phyloP scores from a whole-genome alignment of 257 asterid species.

The Eucommia ulmoides region DNA sequence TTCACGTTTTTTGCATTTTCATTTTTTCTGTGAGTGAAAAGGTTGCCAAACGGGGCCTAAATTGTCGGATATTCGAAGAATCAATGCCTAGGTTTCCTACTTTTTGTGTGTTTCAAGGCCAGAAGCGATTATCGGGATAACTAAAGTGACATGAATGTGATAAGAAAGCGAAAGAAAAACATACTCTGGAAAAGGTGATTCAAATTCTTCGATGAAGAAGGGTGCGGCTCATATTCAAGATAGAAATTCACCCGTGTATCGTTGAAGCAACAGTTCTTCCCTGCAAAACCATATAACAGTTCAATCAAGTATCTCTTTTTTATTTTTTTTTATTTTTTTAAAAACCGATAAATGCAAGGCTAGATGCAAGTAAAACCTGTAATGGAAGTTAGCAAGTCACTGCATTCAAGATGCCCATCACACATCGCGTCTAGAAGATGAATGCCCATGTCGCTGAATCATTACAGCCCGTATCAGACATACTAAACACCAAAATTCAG shows the following conservation, averaged over 20 bases:
- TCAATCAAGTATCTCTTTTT: too few relatives aligned
- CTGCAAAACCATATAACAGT: slow-evolving; percentile 51
- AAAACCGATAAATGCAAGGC: background rate
- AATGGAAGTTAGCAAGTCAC: slow-evolving; percentile 50
- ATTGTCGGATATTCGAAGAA: too few relatives aligned
- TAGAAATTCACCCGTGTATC: slow-evolving; percentile 64
- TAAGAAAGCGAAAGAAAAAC: slow-evolving; percentile 20
- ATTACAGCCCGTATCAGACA: slow-evolving; percentile 14
- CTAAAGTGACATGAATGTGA: too few relatives aligned
- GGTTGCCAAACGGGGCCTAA: too few relatives aligned
- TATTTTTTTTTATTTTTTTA: too few relatives aligned
- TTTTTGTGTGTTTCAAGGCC: too few relatives aligned
- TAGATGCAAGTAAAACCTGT: slow-evolving; percentile 43
- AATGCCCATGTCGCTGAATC: slow-evolving; percentile 50
- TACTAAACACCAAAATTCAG: too few relatives aligned
- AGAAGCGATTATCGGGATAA: too few relatives aligned
- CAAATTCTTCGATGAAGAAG: slow-evolving; percentile 79
- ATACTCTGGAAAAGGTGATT: slow-evolving; percentile 90
- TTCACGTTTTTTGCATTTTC: too few relatives aligned
- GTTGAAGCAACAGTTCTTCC: slow-evolving; percentile 89
- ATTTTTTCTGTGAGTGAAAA: too few relatives aligned
- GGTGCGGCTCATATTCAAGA: slow-evolving; percentile 89
- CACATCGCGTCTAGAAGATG: slow-evolving; percentile 74
- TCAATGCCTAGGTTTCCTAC: too few relatives aligned
- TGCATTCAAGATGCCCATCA: slow-evolving; percentile 59